A percentile compares a stretch with the other conserved stretches of the same genome.
Evolutionary conservation across 23 red algal species (phyloP).

Genomic region (Gracilariopsis chorda): DNA sequence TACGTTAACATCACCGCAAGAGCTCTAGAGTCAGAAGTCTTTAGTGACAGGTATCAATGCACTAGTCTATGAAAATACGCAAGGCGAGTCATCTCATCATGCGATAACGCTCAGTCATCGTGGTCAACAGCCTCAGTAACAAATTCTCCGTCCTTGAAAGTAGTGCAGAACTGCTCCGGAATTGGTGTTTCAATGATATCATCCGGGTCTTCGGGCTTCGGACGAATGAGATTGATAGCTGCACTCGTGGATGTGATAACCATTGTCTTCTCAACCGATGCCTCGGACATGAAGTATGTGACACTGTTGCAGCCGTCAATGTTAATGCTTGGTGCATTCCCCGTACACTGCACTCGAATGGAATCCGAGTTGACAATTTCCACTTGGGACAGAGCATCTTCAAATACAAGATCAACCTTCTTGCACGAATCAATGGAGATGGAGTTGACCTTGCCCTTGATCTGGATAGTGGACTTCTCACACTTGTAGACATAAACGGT

Average conservation of each 20-base stretch:
- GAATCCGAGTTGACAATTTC: constrained; percentile 86
- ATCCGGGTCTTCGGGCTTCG: constrained; percentile 71
- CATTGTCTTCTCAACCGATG: constrained; percentile 73
- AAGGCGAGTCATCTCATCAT: not conserved
- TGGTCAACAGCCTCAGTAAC: constrained; percentile 86
- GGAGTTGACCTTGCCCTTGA: constrained; percentile 86
- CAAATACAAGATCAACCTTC: constrained; percentile 85
- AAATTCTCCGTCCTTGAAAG: constrained; percentile 74
- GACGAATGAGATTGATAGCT: constrained; percentile 81
- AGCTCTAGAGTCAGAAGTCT: constrained; percentile 3
- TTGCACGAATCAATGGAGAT: constrained; percentile 89
- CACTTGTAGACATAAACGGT: constrained; percentile 96
- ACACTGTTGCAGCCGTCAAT: constrained; percentile 77
- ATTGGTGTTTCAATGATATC: constrained; percentile 89
- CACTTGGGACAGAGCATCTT: constrained; percentile 73
- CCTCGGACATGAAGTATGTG: constrained; percentile 76
- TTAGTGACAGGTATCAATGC: not conserved
- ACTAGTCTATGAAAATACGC: constrained; percentile 5
- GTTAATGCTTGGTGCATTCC: constrained; percentile 71
- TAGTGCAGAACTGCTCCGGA: constrained; percentile 92
- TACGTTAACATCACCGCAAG: too few relatives aligned
- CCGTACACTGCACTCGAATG: constrained; percentile 76
- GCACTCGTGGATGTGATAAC: constrained; percentile 91
- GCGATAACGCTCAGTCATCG: constrained; percentile 51
- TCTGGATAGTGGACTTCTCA: constrained; percentile 72